Evolutionary conservation across 2,329 filamentous ascomycete species (phyloP).

Genomic region (Penicillium sp.): DNA sequence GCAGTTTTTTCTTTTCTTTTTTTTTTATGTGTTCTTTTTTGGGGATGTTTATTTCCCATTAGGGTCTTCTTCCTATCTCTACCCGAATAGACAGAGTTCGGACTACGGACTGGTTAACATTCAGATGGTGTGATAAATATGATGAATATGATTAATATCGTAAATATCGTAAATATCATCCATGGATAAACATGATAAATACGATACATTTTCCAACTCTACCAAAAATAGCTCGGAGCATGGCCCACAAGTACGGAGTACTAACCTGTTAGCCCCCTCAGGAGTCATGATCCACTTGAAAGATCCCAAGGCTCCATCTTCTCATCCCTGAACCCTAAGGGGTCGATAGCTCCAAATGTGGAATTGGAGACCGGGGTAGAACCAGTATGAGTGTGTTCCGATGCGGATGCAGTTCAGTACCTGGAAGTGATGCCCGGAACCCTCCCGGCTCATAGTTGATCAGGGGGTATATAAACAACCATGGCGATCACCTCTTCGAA

Average conservation of each 20-base stretch:
- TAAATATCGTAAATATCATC: too few species aligned
- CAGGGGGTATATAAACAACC: constrained; percentile 40
- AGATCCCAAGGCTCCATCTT: constrained; percentile 15
- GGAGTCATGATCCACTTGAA: constrained; percentile 18
- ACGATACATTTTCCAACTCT: constrained; percentile 17
- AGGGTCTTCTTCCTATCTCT: neutral
- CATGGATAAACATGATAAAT: neutral
- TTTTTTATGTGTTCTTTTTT: neutral
- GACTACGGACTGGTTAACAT: neutral
- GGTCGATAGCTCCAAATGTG: constrained; percentile 25
- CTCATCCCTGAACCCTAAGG: constrained; percentile 19
- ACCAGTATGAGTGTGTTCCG: constrained; percentile 6
- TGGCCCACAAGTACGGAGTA: constrained; percentile 12
- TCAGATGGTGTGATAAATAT: neutral
- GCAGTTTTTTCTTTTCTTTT: neutral
- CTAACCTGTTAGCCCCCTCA: constrained; percentile 10
- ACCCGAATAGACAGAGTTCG: neutral
- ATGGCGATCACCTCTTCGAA: constrained; percentile 23
- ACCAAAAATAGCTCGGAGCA: constrained; percentile 15
- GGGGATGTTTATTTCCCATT: neutral
- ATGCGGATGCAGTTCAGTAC: neutral
- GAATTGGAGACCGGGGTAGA: constrained; percentile 26
- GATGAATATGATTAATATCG: neutral
- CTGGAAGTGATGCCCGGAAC: constrained; percentile 3
- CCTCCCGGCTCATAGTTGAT: constrained; percentile 7